Evolutionary conservation across 768 basidiomycete genomes (phyloP), one percentile per base, ranked within the genome.

Genomic region (Auriscalpium vulgare): DNA sequence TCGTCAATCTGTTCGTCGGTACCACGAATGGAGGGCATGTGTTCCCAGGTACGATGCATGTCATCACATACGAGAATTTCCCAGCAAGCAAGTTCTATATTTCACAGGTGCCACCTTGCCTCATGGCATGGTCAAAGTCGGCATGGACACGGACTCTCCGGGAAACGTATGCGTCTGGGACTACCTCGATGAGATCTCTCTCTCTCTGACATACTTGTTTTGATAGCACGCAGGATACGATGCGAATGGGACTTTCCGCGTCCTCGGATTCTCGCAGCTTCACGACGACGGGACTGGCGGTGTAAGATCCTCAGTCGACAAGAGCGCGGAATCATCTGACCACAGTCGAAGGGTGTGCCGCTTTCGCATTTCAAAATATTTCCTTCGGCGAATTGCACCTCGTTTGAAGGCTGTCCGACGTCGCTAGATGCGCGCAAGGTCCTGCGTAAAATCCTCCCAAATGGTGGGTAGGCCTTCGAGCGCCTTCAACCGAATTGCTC

Each of bases 111-210:
- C 81, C 0, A 84, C 81, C 2, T 62, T 83, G 19, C 84, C 84
- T 2, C 83, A 85, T 67, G 83, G 84, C n/a, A 82, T 85, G 83
- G 75, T 79, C 14, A 86, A 86, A 69, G 76, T 71, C 2, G 84
- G 83, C 8, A 78, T 84, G 77, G 83, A 86, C 62, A 84, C 83
- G 0, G 80, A 85, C 61, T 82, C 82, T 11, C 80, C 82, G 3
- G 79, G 76, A 62, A 81, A 81, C 64, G 82, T 82, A 60, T 37
- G 74, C 65, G 23, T 10, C 61, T 21, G 10, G 16, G 9, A 64
- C 36, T 76, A 64, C 63, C 72, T 75, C 23, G 75, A 7, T 29
- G 29, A 43, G 21, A 21, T 21, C 21, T 21, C 21, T 43, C 40
- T 43, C 40, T 43, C 13, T 43, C 40, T 17, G 17, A 16, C 11